Base-by-base conservation (phyloP, 306 rosid species). In the Quercus suber region DNA sequence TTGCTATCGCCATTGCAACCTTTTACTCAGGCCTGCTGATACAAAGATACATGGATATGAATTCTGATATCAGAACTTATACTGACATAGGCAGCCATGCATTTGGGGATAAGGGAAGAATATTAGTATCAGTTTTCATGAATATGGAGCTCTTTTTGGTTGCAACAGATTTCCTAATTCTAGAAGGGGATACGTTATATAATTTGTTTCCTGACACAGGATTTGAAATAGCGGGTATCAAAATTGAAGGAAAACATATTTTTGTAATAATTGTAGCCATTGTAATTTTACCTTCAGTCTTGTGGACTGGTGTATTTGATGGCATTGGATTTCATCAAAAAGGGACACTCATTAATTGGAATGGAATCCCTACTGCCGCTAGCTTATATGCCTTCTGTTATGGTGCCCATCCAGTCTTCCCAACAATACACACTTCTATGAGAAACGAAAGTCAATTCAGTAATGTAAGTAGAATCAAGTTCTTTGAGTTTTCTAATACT, bases 371-470 rank as follows among this genome's bases (percentile, higher is more conserved):
- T 1, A 90, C 90, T 6, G 79, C 97, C 15, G 78, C 90, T 68
- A 91, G 93, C 87, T 87, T 94, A 71, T 92, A 78, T 61, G 92
- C 93, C 21, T 94, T 94, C 28, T 92, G 95, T 71, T 92, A 89
- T 19, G 89, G 97, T 75, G 95, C 97, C 0, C 99, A 94, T 77
- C 95, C 99, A 0, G 91, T 92, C 53, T 94, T 94, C 64, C 99
- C 99, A 15, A 89, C 95, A 19, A 77, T 94, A 45, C 90, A 92
- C 84, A 89, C 86, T 55, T 92, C 99, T 14, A 91, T 89, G 97
- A 81, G 74, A 69, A 82, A 87, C 79, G 89, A 85, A 82, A 87
- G 75, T 3, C 99, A 94, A 13, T 94, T 94, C 79, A 76, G 95
- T 14, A 89, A 81, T 79, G 99, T 92, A 85, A 90, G 97, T 80